Evolutionary conservation across 139 green algal genomes (phyloP).

Genomic region (Chlamydomonas schloesseri): DNA sequence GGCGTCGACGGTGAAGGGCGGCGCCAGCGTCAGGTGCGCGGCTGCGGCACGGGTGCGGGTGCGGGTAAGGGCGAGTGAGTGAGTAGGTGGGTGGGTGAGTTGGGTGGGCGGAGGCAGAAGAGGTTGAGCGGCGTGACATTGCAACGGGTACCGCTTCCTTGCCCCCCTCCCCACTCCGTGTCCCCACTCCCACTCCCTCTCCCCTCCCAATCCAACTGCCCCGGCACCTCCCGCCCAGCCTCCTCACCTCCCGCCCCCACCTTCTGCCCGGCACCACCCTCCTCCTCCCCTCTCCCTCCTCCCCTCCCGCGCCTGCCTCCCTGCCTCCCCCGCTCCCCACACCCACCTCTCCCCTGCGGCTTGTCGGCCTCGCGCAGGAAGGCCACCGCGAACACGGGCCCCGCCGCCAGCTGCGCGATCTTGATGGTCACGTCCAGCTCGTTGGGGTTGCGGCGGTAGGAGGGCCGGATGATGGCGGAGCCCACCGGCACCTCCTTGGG

Average conservation of each 20-base stretch:
- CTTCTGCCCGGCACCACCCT: no score
- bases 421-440: slow-evolving; percentile 36
- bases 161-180: no score
- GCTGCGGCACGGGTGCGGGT: not conserved
- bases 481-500: slow-evolving; percentile 9
- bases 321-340: not conserved
- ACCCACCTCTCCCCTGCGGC: slow-evolving; percentile 25
- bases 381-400: not conserved
- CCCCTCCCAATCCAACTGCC: no score
- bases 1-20: slow-evolving; percentile 28
- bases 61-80: not conserved
- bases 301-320: not conserved
- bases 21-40: slow-evolving; percentile 31
- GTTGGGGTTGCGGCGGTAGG: slow-evolving; percentile 6
- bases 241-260: no score
- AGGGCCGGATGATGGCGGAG: slow-evolving; percentile 26
- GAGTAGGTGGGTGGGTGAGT: not conserved
- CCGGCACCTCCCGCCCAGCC: no score
- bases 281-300: no score
- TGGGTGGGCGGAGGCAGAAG: no score
- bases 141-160: no score
- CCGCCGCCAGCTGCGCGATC: slow-evolving; percentile 1
- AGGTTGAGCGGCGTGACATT: no score
- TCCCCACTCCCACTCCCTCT: no score
- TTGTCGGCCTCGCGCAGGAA: slow-evolving; percentile 32